Conservation (phyloP, 2,329 filamentous ascomycete genomes). For the Lizonia empirigonia region DNA sequence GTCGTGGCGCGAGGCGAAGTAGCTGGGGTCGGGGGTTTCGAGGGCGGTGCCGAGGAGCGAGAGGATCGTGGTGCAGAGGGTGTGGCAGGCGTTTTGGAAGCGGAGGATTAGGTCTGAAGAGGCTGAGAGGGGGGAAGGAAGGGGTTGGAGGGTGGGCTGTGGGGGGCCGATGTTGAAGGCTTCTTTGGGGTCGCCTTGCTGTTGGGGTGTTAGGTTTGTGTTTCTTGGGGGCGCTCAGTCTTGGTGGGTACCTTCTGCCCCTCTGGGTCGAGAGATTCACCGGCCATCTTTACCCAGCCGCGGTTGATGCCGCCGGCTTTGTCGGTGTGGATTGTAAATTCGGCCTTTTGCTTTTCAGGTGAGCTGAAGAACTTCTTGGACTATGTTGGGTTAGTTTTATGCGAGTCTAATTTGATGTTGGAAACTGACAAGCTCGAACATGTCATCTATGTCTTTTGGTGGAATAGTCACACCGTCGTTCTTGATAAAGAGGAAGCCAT, state of each 20-base stretch:
- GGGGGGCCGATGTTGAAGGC: conserved; percentile 93
- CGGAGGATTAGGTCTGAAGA: conserved; percentile 66
- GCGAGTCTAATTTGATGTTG: background rate
- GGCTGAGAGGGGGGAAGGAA: conserved; percentile 68
- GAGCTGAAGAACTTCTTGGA: conserved; percentile 75
- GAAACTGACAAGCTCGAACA: conserved; percentile 72
- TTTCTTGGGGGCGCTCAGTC: conserved; percentile 57
- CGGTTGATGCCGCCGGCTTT: conserved; percentile 67
- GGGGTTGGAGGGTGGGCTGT: conserved; percentile 67
- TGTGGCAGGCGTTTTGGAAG: conserved; percentile 74
- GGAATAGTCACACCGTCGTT: conserved; percentile 74
- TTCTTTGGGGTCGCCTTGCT: conserved; percentile 79
- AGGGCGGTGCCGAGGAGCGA: conserved; percentile 80
- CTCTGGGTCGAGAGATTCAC: conserved; percentile 84
- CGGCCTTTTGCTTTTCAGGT: conserved; percentile 72
- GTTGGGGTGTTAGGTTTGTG: background rate
- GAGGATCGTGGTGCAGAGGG: conserved; percentile 74
- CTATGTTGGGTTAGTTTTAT: conserved; percentile 49
- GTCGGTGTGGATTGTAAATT: conserved; percentile 73
- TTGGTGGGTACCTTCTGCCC: conserved; percentile 68
- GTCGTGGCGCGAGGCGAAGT: conserved; percentile 68
- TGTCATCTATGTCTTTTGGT: conserved; percentile 66
- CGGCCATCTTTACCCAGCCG: conserved; percentile 88
- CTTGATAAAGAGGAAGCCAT: conserved; percentile 89
- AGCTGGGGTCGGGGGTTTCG: conserved; percentile 57